Base-by-base conservation (phyloP, 345 rosid genomes). In the Pistacia vera region DNA sequence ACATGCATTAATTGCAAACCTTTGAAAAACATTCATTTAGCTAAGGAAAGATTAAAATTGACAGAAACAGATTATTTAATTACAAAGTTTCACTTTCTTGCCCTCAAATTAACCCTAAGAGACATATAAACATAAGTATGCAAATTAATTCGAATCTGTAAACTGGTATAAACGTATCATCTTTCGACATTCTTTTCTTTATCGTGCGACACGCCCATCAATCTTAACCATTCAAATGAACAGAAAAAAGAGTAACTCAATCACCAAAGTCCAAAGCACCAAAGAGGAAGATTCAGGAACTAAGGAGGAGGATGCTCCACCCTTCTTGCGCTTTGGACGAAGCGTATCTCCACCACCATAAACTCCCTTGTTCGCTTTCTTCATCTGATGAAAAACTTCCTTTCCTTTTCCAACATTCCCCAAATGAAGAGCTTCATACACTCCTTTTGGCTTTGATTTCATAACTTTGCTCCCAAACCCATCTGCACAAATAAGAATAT, bases 341-440 rank as follows among this genome's bases (percentile, higher is more conserved):
- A 75, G 30, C 57, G 67, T 67, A 77, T 75, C 72, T 11, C 80
- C 81, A 17, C 87, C 87, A 3, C 80, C 80, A 22, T 75, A 70
- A 46, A 59, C 66, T 6, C 83, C 85, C 48, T 44, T 79, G 49
- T 66, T 73, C 11, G 58, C 71, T 58, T 73, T 80, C 56, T 73
- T 73, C 25, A 20, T 11, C 11, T 13, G 51, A 63, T 16, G n/a
- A 1, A 48, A 17, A 35, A 33, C 22, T 48, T 49, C 58, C 5
- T 61, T 28, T 48, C 58, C 46, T 30, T 33, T 61, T 17, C 6
- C n/a, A 72, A 72, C 67, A 25, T 63, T 63, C 54, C 60, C 61
- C 20, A 73, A 63, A 35, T 73, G 33, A 35, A 73, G 35, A 6
- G 36, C 69, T 63, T 33, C 52, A 11, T n/a, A 2, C 8, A 63